phyloP scores from a whole-genome alignment of 495 filamentous ascomycete genomes.

The Hypomontagnella monticulosa region DNA sequence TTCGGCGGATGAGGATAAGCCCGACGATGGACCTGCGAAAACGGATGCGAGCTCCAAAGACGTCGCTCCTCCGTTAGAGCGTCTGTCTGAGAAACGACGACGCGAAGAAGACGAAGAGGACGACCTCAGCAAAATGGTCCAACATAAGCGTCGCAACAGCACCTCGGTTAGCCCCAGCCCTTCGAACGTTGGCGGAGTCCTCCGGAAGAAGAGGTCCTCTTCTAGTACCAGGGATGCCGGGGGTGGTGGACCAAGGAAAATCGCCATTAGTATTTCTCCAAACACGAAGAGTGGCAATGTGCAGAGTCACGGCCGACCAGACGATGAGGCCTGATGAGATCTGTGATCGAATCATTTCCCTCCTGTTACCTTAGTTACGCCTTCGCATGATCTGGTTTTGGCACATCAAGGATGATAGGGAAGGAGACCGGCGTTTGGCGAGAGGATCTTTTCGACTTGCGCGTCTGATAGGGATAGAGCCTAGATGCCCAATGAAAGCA shows the following conservation, averaged over 20 bases:
- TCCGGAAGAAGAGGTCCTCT: slow-evolving; percentile 43
- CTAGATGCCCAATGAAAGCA: slow-evolving; percentile 23
- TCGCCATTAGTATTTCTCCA: slow-evolving; percentile 57
- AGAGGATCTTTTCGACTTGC: slow-evolving; percentile 33
- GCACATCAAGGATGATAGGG: slow-evolving; percentile 42
- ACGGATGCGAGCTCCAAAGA: slow-evolving; percentile 46
- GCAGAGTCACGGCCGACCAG: slow-evolving; percentile 33
- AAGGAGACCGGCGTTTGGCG: slow-evolving; percentile 45
- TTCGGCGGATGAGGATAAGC: slow-evolving; percentile 60
- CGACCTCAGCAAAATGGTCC: slow-evolving; percentile 76
- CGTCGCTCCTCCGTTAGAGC: slow-evolving; percentile 68
- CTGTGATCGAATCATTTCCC: slow-evolving; percentile 17
- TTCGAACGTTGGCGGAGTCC: slow-evolving; percentile 23
- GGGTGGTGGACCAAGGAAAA: slow-evolving; percentile 51
- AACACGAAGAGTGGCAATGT: slow-evolving; percentile 44
- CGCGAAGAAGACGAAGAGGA: slow-evolving; percentile 91
- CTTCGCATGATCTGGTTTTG: slow-evolving; percentile 38
- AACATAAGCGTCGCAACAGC: slow-evolving; percentile 73
- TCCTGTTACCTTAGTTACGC: slow-evolving; percentile 28
- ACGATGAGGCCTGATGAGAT: slow-evolving; percentile 32
- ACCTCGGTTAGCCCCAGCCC: slow-evolving; percentile 47
- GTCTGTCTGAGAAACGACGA: slow-evolving; percentile 89
- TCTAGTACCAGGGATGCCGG: slow-evolving; percentile 37
- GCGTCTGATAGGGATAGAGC: slow-evolving; percentile 24
- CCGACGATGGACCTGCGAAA: slow-evolving; percentile 31